Conservation (phyloP, 257 asterid genomes). For the Knoxia roxburghii region DNA sequence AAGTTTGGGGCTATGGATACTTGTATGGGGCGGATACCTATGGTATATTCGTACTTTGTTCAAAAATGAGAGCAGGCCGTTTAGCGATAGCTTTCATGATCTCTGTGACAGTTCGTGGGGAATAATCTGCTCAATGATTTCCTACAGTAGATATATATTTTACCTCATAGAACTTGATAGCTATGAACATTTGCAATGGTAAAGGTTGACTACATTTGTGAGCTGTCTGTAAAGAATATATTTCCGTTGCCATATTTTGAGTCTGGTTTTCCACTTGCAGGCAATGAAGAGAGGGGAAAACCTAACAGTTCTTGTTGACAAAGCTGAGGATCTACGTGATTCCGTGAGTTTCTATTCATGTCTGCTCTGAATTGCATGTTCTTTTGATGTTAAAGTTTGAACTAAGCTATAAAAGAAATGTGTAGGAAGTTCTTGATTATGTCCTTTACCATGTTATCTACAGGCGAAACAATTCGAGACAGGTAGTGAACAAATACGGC, state of each 20-base stretch:
- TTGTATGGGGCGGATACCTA: not conserved
- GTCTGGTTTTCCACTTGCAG: constrained; percentile 32
- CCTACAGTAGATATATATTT: too few species aligned
- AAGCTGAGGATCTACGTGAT: constrained; percentile 70
- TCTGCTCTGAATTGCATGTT: not conserved
- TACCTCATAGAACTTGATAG: too few species aligned
- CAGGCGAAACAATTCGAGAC: constrained; percentile 66
- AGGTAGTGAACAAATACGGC: constrained; percentile 47
- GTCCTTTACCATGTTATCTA: constrained; percentile 3
- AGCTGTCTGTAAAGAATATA: not conserved
- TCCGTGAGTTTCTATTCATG: constrained; percentile 36
- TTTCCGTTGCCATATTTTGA: constrained; percentile 4
- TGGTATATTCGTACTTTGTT: not conserved
- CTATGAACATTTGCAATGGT: not conserved
- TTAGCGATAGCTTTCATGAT: not conserved
- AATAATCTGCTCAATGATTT: not conserved
- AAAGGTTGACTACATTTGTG: not conserved
- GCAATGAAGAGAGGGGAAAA: constrained; percentile 68
- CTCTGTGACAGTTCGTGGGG: not conserved
- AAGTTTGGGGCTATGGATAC: not conserved
- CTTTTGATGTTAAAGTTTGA: not conserved
- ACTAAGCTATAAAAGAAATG: not conserved
- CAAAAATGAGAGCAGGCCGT: not conserved
- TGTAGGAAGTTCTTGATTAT: not conserved
- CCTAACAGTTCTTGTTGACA: constrained; percentile 54